Evolutionary conservation across 1,284 basidiomycete genomes (phyloP), one percentile per base, ranked within the genome.

Genomic region (Pseudozyma sp.): DNA sequence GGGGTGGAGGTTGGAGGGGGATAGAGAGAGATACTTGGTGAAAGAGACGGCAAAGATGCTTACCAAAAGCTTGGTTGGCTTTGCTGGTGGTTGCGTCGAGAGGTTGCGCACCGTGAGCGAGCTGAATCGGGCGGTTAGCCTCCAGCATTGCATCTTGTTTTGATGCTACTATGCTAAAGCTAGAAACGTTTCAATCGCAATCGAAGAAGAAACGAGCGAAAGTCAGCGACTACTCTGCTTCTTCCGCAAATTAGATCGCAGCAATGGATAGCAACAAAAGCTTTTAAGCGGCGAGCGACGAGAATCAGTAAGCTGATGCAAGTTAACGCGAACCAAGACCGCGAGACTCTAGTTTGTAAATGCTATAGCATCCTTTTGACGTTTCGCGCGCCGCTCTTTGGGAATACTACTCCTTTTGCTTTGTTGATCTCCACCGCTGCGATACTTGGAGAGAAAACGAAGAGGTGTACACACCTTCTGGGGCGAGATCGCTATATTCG

Each of bases 291-390:
- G 43, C 49, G 59, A 25, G 45, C 60, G 59, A 71, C 57, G 60
- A 63, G 64, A 72, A 72, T 72, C 70, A 72, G 70, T 48, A 72
- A 72, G 70, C 70, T 61, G 62, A 60, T 58, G 59, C 45, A 66
- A 63, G 59, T 77, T 80, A 80, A 77, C 79, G 79, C 79, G 79
- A 80, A 80, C 59, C 70, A 76, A 67, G 76, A 70, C 73, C 79
- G 79, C 79, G 79, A 80, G 79, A 80, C 79, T 80, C 79, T 80
- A 80, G 79, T 80, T 80, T 80, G 61, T 63, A 73, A 68, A 74
- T 74, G 66, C 66, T 69, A 55, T 69, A 66, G 61, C 71, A 74
- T 74, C 71, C 62, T 74, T 49, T 74, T 66, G 66, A 43, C 45
- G 36, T 48, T 19, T 52, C 35, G 25, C 25, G 25, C 25, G 25